Conservation (phyloP, 345 rosid species). For the Leavenworthia alabamica region DNA sequence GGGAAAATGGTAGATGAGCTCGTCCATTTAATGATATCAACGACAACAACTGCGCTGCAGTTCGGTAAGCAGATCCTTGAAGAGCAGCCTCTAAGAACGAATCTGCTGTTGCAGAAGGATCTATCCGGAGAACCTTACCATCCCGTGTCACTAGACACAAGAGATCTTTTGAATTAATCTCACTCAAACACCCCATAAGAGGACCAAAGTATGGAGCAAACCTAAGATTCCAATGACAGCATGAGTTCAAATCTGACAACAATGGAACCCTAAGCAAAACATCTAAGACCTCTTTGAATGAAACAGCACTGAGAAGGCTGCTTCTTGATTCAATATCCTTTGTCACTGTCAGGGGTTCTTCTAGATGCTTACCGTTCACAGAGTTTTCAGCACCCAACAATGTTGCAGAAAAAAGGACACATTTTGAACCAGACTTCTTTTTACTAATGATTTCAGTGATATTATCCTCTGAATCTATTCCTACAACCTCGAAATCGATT, state of each 20-base stretch:
- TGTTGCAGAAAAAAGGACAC: slow-evolving; percentile 68
- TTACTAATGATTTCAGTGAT: slow-evolving; percentile 38
- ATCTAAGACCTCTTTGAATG: slow-evolving; percentile 59
- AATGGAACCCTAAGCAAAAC: slow-evolving; percentile 66
- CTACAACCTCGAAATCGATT: slow-evolving; percentile 44
- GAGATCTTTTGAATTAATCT: slow-evolving; percentile 54
- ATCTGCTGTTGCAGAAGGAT: slow-evolving; percentile 62
- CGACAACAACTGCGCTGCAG: slow-evolving; percentile 67
- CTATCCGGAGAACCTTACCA: slow-evolving; percentile 67
- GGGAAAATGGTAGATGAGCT: slow-evolving; percentile 56
- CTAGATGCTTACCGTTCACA: slow-evolving; percentile 23
- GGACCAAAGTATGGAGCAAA: slow-evolving; percentile 80
- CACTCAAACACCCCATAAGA: slow-evolving; percentile 60
- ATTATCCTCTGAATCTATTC: slow-evolving; percentile 44
- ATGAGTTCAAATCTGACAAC: slow-evolving; percentile 60
- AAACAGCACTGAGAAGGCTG: slow-evolving; percentile 27
- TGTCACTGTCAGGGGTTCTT: slow-evolving; percentile 26
- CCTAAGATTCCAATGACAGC: slow-evolving; percentile 84
- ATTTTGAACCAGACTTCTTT: slow-evolving; percentile 43
- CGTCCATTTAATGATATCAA: slow-evolving; percentile 52
- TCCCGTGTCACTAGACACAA: slow-evolving; percentile 70
- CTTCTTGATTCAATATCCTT: slow-evolving; percentile 21
- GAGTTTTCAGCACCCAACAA: slow-evolving; percentile 40
- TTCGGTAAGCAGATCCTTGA: slow-evolving; percentile 57
- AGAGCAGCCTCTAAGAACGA: slow-evolving; percentile 71